Base-by-base conservation (phyloP, 768 basidiomycete genomes). In the Gautieria morchelliformis region DNA sequence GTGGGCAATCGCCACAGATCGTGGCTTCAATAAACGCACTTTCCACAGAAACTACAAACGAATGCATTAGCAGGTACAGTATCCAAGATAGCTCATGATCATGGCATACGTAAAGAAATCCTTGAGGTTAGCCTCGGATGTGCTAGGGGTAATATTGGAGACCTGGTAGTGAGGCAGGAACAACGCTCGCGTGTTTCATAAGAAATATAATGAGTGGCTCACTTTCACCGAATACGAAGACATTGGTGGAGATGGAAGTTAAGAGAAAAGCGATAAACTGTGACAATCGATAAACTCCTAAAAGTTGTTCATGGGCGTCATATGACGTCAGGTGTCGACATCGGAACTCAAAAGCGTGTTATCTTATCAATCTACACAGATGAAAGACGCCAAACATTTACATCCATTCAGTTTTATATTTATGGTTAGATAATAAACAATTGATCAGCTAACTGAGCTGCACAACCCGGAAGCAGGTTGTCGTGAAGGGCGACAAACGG, bases 11-110 rank as follows among this genome's bases (percentile, higher is more conserved):
- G 24, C 33, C 4, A 14, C 20, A 5, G 17, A 42, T 20, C 14
- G 19, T n/a, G 44, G 24, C n/a, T 54, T 37, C 35, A 37, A 41
- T 12, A 20, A 15, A 65, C 80, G 65, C 65, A 85, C 85, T 81
- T 86, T 74, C 93, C 93, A 67, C 93, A 96, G 73, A 95, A 96
- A 3, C 88, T 89, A 60, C 8, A 35, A 30, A 51, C 42, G 42
- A 24, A 51, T 52, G 53, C 5, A 60, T 52, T 19, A 37, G 58
- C 49, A 32, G 56, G 33, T 42, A 57, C 22, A 33, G 9, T 47
- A 62, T 63, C 54, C 56, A 53, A 27, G 20, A 47, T 55, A 17
- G 59, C 57, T n/a, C 5, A 39, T 50, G 24, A 40, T 10, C 52
- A 35, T 51, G 22, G 41, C 17, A 46, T 74, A 89, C 88, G 83